A percentile compares a stretch with the other conserved stretches of the same genome.
Evolutionary conservation across 768 basidiomycete genomes (phyloP).

Genomic region (Mycena albidolilacea): DNA sequence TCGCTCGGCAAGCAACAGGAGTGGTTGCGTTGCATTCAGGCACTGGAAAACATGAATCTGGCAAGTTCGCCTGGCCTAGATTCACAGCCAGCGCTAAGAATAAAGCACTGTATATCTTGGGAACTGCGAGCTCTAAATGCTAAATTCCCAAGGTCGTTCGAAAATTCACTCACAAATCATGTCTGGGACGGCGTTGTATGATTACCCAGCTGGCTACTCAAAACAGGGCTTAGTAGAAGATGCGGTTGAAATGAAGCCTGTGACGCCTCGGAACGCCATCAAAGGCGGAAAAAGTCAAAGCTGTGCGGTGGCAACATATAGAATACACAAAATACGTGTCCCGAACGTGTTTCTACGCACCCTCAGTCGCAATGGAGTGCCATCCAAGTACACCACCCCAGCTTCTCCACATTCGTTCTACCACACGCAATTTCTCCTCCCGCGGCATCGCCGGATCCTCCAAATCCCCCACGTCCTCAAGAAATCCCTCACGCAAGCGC

Average conservation of each 20-base stretch:
- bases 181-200: too few species aligned
- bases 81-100: not conserved
- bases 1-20: not conserved
- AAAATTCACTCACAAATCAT: not conserved
- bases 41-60: not conserved
- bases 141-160: not conserved
- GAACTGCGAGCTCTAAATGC: not conserved
- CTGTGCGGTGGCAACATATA: too few species aligned
- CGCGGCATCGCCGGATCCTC: slow-evolving; percentile 81
- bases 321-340: not conserved
- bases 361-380: slow-evolving; percentile 50
- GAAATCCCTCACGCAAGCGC: slow-evolving; percentile 79
- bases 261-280: too few species aligned
- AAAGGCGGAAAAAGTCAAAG: not conserved
- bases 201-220: too few species aligned
- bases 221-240: too few species aligned
- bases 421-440: slow-evolving; percentile 80
- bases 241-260: too few species aligned
- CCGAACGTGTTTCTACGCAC: not conserved
- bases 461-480: slow-evolving; percentile 88
- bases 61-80: not conserved
- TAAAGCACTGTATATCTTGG: not conserved
- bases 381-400: slow-evolving; percentile 84
- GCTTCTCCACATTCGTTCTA: slow-evolving; percentile 91
- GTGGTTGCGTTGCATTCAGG: slow-evolving; percentile 2